Percentiles rank a stretch among this genome's conserved stretches.
These are phyloP conservation scores for Tagetes erecta DNA, from an alignment of 129 eudicot genomes.

Conservation along the genomic window DNA sequence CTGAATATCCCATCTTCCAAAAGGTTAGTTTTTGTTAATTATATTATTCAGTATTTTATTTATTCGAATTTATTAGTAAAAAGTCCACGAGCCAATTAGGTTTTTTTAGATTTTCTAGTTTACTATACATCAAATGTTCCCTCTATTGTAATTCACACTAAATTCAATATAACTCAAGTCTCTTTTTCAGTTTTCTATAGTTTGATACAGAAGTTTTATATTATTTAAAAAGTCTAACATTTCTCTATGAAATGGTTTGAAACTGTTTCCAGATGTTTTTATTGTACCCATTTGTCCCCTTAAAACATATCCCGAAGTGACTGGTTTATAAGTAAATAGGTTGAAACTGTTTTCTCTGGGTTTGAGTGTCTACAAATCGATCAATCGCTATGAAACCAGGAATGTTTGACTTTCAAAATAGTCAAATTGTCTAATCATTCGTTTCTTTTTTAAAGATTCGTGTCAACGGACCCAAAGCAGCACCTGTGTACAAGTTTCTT, in stretches of 20 bases:
- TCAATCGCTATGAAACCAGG: background rate
- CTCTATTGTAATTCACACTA: too few species aligned
- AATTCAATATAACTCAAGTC: too few species aligned
- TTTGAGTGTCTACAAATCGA: background rate
- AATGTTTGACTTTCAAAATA: constrained; percentile 6
- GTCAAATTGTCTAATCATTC: background rate
- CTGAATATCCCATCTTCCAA: constrained; percentile 78
- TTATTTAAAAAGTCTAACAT: background rate
- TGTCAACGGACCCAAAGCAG: constrained; percentile 69
- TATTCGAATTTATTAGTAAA: too few species aligned
- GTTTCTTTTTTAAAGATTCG: constrained; percentile 45
- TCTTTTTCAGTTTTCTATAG: too few species aligned
- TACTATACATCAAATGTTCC: too few species aligned
- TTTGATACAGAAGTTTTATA: background rate
- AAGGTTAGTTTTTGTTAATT: constrained; percentile 44
- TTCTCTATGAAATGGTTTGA: background rate
- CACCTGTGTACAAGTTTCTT: constrained; percentile 82
- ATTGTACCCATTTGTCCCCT: background rate
- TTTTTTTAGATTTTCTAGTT: too few species aligned
- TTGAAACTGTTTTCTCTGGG: background rate
- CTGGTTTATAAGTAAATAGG: background rate
- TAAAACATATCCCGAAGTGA: background rate
- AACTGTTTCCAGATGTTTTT: background rate
- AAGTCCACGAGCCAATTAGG: too few species aligned
- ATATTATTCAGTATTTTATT: background rate